A percentile compares a stretch with the other conserved stretches of the same genome.
phyloP scores from a whole-genome alignment of 2,329 filamentous ascomycete species.

The Ascochyta rabiei region DNA sequence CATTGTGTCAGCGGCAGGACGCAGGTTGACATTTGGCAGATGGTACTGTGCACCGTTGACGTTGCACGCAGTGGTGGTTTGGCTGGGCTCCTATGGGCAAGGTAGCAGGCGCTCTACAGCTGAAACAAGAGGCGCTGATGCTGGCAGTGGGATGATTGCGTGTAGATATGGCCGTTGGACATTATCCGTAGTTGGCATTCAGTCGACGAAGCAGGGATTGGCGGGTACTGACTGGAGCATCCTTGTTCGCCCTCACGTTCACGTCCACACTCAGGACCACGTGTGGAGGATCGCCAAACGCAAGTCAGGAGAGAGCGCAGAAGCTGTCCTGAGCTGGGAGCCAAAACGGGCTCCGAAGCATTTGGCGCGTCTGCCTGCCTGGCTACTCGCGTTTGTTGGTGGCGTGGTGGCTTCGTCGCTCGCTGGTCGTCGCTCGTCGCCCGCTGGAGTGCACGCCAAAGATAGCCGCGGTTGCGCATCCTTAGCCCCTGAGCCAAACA shows the following conservation, averaged over 20 bases:
- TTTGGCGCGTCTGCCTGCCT: no score
- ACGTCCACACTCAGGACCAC: background rate
- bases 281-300: constrained; percentile 11
- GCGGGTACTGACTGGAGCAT: background rate
- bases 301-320: background rate
- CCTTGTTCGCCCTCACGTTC: constrained; percentile 3
- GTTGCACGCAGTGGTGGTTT: constrained; percentile 7
- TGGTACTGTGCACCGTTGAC: constrained; percentile 6
- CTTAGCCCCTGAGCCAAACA: background rate
- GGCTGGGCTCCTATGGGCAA: constrained; percentile 1
- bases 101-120: constrained; percentile 8
- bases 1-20: constrained; percentile 14
- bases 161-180: constrained; percentile 6
- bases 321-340: background rate
- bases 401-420: constrained; percentile 2
- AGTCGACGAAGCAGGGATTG: background rate
- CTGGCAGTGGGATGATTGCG: constrained; percentile 5
- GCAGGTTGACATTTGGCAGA: constrained; percentile 10
- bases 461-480: background rate
- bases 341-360: background rate
- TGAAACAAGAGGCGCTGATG: constrained; percentile 18
- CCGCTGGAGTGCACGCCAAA: background rate
- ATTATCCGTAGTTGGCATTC: background rate
- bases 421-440: no score
- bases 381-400: background rate